These are phyloP conservation scores for Omphalotus guepiniiformis DNA, from an alignment of 768 basidiomycete species.

Conservation along the genomic window DNA sequence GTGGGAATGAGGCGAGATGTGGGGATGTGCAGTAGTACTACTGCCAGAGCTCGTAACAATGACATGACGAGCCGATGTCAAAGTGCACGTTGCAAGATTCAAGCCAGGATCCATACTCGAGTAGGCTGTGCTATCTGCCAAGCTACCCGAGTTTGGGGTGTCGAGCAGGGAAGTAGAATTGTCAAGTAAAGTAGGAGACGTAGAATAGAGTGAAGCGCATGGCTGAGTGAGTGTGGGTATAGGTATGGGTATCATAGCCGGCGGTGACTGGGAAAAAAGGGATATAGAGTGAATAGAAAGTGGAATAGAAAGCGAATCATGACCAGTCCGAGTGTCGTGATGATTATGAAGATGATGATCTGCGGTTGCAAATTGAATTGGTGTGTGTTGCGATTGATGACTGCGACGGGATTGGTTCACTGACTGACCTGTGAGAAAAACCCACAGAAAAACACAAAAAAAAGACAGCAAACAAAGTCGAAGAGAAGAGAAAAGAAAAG, in stretches of 20 bases:
- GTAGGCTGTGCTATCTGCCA: too few relatives aligned
- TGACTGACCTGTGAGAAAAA: neutral
- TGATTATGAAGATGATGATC: neutral
- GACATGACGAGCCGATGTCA: too few relatives aligned
- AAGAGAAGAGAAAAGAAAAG: neutral
- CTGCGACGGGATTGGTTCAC: neutral
- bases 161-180: too few relatives aligned
- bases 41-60: too few relatives aligned
- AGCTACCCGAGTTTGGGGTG: too few relatives aligned
- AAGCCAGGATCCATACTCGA: too few relatives aligned
- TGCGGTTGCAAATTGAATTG: slow-evolving; percentile 4
- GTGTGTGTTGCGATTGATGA: slow-evolving; percentile 6
- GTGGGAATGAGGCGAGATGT: too few relatives aligned
- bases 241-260: slow-evolving; percentile 3
- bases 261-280: neutral
- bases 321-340: neutral
- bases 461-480: neutral
- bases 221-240: neutral
- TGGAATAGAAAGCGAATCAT: neutral
- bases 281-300: neutral
- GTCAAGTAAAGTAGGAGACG: too few relatives aligned
- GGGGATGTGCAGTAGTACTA: too few relatives aligned
- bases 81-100: too few relatives aligned
- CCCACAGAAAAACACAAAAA: neutral
- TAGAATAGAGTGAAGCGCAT: neutral